A percentile compares a stretch with the other conserved stretches of the same genome.
Conservation (phyloP, 1,139 yeast genomes). For the Kurtzmaniella quercitrusa region DNA sequence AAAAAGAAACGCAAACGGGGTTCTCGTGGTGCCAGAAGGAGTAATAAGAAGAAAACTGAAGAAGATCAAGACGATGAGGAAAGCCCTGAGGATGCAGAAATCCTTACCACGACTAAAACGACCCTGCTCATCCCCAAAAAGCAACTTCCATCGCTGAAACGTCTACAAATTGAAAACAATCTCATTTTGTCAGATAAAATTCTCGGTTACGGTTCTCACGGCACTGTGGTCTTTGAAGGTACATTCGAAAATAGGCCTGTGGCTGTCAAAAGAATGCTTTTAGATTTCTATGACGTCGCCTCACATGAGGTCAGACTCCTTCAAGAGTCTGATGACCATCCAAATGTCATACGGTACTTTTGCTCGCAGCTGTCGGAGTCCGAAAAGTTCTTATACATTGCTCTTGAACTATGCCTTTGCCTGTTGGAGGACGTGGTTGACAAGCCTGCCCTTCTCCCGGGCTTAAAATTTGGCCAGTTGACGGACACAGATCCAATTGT, state of each 20-base stretch:
- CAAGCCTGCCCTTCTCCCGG: constrained; percentile 33
- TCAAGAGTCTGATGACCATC: constrained; percentile 95
- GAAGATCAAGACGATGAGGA: constrained; percentile 13
- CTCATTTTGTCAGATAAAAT: constrained; percentile 66
- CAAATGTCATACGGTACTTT: constrained; percentile 88
- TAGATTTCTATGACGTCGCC: constrained; percentile 92
- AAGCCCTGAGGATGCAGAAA: constrained; percentile 5
- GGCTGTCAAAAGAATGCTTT: constrained; percentile 90
- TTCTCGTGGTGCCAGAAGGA: constrained; percentile 70
- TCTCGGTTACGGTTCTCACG: constrained; percentile 94
- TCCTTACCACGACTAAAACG: background rate
- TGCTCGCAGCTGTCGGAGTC: constrained; percentile 75
- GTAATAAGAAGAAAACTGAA: constrained; percentile 27
- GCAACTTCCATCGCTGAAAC: constrained; percentile 21
- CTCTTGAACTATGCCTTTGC: constrained; percentile 86
- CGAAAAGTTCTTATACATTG: constrained; percentile 86
- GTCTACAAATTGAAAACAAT: constrained; percentile 47
- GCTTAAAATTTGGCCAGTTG: constrained; percentile 15
- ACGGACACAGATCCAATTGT: constrained; percentile 12
- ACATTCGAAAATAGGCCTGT: constrained; percentile 89
- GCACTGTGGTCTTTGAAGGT: constrained; percentile 91
- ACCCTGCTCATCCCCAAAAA: constrained; percentile 5
- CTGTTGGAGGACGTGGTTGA: constrained; percentile 84
- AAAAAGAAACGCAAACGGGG: constrained; percentile 74
- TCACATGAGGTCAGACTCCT: constrained; percentile 86